These are phyloP conservation scores for fission yeast (Schizosaccharomyces pombe) DNA, from an alignment of 805 yeast genomes.

Conservation along the genomic window ASM294v3 CU329670.1:1727001-1727500, in stretches of 20 bases:
- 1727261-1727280: conserved; percentile 94
- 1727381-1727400: conserved; percentile 92
- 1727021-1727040: conserved; percentile 43
- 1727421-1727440: conserved; percentile 89
- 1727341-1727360: conserved; percentile 97
- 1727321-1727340: conserved; percentile 80
- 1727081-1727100: conserved; percentile 53
- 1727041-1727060: conserved; percentile 45
- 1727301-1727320: conserved; percentile 69
- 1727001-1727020: conserved; percentile 62
- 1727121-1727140: conserved; percentile 36
- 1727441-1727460: conserved; percentile 93
- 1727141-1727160: conserved; percentile 69
- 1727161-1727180: conserved; percentile 88
- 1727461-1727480: conserved; percentile 98
- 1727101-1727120: conserved; percentile 67
- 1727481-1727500: conserved; percentile 90
- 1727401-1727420: conserved; percentile 91
- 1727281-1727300: conserved; percentile 86
- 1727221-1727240: conserved; percentile 86
- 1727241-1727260: conserved; percentile 88
- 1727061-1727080: conserved; percentile 47
- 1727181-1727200: conserved; percentile 53
- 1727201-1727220: conserved; percentile 60
- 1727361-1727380: conserved; percentile 73